A percentile compares a stretch with the other conserved stretches of the same genome.
Evolutionary conservation across 257 asterid species (phyloP).

Genomic region (Hygrophila difformis): DNA sequence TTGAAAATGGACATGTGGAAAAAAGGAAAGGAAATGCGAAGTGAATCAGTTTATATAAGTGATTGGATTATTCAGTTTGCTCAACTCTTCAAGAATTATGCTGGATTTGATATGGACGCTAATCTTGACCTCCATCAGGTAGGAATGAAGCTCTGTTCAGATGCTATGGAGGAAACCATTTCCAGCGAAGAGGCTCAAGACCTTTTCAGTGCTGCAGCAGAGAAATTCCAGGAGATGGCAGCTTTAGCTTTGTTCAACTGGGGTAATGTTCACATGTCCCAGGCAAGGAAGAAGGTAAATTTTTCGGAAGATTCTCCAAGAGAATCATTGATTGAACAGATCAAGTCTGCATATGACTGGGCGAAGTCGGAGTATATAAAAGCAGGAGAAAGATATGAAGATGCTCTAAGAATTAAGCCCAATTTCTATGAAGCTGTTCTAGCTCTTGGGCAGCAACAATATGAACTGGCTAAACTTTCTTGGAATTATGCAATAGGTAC

Average conservation of each 20-base stretch:
- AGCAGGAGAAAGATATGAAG: constrained; percentile 11
- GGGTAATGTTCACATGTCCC: constrained; percentile 16
- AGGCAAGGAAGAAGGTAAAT: constrained; percentile 9
- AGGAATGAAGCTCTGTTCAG: too few species aligned
- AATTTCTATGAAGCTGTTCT: constrained; percentile 8
- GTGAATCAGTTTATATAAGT: not conserved
- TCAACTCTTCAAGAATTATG: constrained; percentile 5
- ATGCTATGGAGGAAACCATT: constrained; percentile 13
- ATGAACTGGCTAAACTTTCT: constrained; percentile 12
- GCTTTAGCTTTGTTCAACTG: constrained; percentile 15
- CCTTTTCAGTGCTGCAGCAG: constrained; percentile 6
- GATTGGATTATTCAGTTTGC: constrained; percentile 18
- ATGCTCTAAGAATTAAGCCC: constrained; percentile 8
- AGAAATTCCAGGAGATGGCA: constrained; percentile 12
- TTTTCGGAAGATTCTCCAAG: not conserved
- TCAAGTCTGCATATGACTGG: constrained; percentile 11
- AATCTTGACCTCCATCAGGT: constrained; percentile 9
- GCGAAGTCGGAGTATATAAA: not conserved
- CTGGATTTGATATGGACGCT: constrained; percentile 8
- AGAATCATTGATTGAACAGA: not conserved
- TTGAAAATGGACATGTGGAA: too few species aligned
- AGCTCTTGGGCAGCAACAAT: constrained; percentile 17
- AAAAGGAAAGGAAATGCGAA: not conserved
- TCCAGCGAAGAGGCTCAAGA: constrained; percentile 14
- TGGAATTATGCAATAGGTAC: constrained; percentile 7